These are phyloP conservation scores for Selaginella moellendorffii DNA, from an alignment of 75 land plant species.

Conservation along the genomic window DNA sequence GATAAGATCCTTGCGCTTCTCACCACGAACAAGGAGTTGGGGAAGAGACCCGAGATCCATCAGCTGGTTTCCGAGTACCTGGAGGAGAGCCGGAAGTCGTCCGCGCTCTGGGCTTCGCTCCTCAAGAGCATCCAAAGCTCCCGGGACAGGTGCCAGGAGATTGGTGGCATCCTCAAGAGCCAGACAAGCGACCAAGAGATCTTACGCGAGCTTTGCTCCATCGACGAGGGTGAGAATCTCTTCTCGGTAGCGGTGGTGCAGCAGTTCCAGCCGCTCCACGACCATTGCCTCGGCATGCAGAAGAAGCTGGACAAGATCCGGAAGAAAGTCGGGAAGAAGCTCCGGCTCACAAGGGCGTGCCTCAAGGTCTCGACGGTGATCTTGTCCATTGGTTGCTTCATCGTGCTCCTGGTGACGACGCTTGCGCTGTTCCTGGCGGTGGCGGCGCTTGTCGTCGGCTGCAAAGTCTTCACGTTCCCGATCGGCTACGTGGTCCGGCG, in stretches of 20 bases:
- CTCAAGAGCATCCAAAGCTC: not conserved
- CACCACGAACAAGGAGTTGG: not conserved
- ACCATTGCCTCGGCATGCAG: not conserved
- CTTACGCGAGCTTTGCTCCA: not conserved
- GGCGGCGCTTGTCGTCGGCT: constrained; percentile 2
- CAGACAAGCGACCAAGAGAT: not conserved
- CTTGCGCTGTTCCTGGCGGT: not conserved
- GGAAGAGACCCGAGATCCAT: not conserved
- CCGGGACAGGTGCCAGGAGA: not conserved
- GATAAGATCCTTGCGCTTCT: not conserved
- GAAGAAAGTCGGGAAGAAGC: not conserved
- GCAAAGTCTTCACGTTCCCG: not conserved
- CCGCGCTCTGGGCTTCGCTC: not conserved
- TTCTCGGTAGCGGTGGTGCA: not conserved
- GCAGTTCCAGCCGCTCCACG: not conserved
- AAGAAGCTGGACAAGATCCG: not conserved
- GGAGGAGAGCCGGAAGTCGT: not conserved
- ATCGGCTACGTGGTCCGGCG: not conserved
- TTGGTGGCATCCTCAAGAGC: not conserved
- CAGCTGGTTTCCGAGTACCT: constrained; percentile 2
- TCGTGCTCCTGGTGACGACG: not conserved
- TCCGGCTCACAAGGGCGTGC: not conserved
- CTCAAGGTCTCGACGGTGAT: not conserved
- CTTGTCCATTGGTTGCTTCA: not conserved
- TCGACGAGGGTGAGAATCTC: not conserved